Evolutionary conservation across 352 stramenopile species (phyloP), one percentile per base, ranked within the genome.

Genomic region (Phytopythium sindhum): DNA sequence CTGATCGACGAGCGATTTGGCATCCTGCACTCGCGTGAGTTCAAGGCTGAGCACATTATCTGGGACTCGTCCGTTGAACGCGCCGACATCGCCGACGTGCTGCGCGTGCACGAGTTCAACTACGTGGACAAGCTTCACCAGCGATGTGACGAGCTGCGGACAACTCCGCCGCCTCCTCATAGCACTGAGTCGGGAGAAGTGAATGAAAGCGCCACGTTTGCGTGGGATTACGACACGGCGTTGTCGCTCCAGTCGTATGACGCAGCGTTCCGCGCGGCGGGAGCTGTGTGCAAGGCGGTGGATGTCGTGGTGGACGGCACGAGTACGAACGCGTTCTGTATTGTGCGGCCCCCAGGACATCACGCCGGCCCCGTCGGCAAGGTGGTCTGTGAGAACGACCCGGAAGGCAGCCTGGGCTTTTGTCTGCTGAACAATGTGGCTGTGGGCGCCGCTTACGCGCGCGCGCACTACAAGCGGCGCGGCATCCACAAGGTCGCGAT

Each of bases 351-450:
- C 28, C 97, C 97, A 24, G 97, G 97, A 9, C 97, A 99, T 69
- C 97, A 99, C 80, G 97, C 96, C 45, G 97, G 97, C 26, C 92
- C 95, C 17, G 77, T 95, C 28, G 96, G 96, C 39, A 97, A 98
- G 66, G 96, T 98, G 11, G 90, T 86, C 41, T 98, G 91, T 70
- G 78, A 74, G 17, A 98, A 98, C 69, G 96, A 98, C 66, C 89
- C 85, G 4, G 84, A 90, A 35, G 82, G 84, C 28, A 90, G 77
- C 42, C 72, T 90, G 73, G 97, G 97, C 26, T 99, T 99, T 70
- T 99, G 97, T 72, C 78, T 99, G 2, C 85, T 99, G 33, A 99
- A 99, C 80, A 99, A 99, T 74, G 96, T 99, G 47, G 97, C 96
- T 19, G 97, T 99, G 63, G 97, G 90, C 42, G 97, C 96, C 29